phyloP scores from a whole-genome alignment of 352 stramenopile species.

The Phytophthora hybrid region DNA sequence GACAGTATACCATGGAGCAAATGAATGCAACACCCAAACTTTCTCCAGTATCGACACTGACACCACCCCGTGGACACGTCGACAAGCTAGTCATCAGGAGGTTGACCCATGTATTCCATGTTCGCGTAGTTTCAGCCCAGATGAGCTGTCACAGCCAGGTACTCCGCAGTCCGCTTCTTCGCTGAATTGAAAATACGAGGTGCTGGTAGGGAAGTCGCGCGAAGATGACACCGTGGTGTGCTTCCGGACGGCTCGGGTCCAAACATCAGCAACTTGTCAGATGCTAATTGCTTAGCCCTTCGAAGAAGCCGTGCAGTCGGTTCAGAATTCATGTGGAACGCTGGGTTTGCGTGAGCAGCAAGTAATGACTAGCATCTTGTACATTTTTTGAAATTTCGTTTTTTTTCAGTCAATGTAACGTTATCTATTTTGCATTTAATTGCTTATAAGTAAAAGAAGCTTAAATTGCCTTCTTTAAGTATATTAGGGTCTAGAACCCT shows the following conservation, averaged over 20 bases:
- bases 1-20: neutral
- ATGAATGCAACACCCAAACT: conserved; percentile 14
- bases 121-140: conserved; percentile 9
- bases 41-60: conserved; percentile 13
- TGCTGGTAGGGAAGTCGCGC: neutral
- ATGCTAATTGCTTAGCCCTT: neutral
- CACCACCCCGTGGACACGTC: neutral
- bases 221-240: neutral
- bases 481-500: no score
- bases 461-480: no score
- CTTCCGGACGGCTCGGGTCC: neutral
- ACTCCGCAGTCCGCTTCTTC: conserved; percentile 4
- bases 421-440: no score
- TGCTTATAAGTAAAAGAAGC: no score
- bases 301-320: neutral
- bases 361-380: no score
- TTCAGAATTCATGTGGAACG: neutral
- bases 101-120: conserved; percentile 11
- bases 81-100: conserved; percentile 3
- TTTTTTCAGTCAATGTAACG: no score
- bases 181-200: neutral
- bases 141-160: conserved; percentile 8
- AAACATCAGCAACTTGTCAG: neutral
- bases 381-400: no score
- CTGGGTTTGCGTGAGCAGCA: neutral